A percentile compares a stretch with the other conserved stretches of the same genome.
phyloP scores from a whole-genome alignment of 2,329 filamentous ascomycete genomes.

The Fusarium citri region DNA sequence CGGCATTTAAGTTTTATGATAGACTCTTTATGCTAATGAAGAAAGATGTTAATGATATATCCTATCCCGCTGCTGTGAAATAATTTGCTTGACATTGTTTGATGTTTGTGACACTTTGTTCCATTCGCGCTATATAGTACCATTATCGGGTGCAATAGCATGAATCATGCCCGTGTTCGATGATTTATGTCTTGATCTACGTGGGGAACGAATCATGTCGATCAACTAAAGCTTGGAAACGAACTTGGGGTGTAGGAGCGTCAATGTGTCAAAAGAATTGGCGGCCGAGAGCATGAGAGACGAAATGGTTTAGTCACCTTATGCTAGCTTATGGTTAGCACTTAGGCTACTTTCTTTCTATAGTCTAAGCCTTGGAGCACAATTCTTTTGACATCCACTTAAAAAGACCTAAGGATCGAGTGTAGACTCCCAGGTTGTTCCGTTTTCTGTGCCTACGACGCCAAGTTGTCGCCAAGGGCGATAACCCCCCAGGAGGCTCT shows the following conservation, averaged over 20 bases:
- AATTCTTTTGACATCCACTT: not conserved
- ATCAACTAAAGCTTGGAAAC: not conserved
- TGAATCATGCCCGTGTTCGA: not conserved
- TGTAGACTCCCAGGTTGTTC: not conserved
- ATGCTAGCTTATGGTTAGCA: not conserved
- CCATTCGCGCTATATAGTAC: too few species aligned
- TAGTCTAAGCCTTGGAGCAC: not conserved
- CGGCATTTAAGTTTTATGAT: not conserved
- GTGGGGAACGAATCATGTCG: not conserved
- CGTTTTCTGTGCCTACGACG: not conserved
- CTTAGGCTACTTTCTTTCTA: not conserved
- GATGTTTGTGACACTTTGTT: not conserved
- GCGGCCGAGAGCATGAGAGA: not conserved
- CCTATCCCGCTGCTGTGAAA: accelerated
- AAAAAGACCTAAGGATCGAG: not conserved
- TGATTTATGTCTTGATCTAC: not conserved
- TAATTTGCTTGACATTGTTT: not conserved
- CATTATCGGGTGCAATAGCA: too few species aligned
- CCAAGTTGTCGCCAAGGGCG: not conserved
- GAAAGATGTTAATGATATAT: not conserved
- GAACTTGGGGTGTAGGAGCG: not conserved
- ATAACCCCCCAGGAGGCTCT: not conserved
- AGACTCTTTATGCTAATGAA: constrained; percentile 3
- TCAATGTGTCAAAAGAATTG: not conserved
- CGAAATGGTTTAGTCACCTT: not conserved